Conservation (phyloP, 371 early-diverging fungal genomes). For the Actinomortierella ambigua region DNA sequence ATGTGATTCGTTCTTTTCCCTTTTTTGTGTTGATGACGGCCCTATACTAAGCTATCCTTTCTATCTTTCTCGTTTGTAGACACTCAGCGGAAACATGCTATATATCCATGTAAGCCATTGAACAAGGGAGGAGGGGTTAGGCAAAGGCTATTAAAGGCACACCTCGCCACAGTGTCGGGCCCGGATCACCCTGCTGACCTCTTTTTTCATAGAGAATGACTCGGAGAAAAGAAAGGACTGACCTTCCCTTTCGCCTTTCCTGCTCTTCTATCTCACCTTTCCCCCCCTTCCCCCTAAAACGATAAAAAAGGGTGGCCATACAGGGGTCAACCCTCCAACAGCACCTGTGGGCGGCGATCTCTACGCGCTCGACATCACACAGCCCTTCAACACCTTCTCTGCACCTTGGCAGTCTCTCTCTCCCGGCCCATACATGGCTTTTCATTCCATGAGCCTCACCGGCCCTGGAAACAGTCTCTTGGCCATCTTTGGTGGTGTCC, state of each 20-base stretch:
- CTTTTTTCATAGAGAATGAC: no score
- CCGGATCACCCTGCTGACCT: no score
- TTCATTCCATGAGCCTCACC: conserved; percentile 19
- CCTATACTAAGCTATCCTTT: neutral
- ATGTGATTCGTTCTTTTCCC: neutral
- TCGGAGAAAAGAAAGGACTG: no score
- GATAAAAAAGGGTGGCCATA: conserved; percentile 20
- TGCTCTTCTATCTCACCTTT: no score
- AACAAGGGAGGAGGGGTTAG: no score
- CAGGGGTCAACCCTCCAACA: conserved; percentile 34
- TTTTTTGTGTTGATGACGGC: neutral
- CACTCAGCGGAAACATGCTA: conserved; percentile 28
- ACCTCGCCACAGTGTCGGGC: no score
- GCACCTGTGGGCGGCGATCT: conserved; percentile 41
- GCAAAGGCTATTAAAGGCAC: no score
- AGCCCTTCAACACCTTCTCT: conserved; percentile 34
- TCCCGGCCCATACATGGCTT: conserved; percentile 38
- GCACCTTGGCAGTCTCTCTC: conserved; percentile 37
- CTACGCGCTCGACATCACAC: conserved; percentile 32
- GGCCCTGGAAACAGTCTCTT: conserved; percentile 25
- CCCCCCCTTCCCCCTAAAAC: no score
- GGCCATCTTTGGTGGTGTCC: conserved; percentile 38
- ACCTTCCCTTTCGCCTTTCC: no score
- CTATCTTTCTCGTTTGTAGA: conserved; percentile 5
- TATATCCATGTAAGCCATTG: conserved; percentile 21